phyloP scores from a whole-genome alignment of 768 basidiomycete genomes.

The Fibroporia radiculosa region DNA sequence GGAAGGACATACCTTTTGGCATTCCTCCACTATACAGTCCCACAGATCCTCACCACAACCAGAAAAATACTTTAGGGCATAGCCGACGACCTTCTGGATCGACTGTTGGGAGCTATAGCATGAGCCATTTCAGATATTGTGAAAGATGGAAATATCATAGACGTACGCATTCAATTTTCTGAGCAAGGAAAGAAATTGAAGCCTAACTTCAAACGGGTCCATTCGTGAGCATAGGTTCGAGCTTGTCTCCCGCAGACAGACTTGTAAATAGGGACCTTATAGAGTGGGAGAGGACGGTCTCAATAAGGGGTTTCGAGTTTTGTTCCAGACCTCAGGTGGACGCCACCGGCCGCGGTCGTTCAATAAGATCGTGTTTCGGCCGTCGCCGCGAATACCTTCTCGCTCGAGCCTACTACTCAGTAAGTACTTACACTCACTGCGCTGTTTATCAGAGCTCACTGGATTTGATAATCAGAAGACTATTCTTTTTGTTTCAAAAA shows the following conservation, averaged over 20 bases:
- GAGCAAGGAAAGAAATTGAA: slow-evolving; percentile 62
- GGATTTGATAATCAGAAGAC: too few species aligned
- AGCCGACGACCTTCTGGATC: slow-evolving; percentile 81
- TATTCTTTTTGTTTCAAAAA: too few species aligned
- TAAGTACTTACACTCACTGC: too few species aligned
- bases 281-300: neutral
- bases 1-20: slow-evolving; percentile 57
- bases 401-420: too few species aligned
- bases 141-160: neutral
- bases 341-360: too few species aligned
- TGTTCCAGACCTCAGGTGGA: too few species aligned
- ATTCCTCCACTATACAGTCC: slow-evolving; percentile 91
- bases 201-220: slow-evolving; percentile 68
- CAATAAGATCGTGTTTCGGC: too few species aligned
- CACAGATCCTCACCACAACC: slow-evolving; percentile 87
- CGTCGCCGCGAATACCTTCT: too few species aligned
- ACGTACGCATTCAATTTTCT: slow-evolving; percentile 61
- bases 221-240: slow-evolving; percentile 25
- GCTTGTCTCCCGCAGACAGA: neutral
- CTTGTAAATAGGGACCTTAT: neutral
- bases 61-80: slow-evolving; percentile 77
- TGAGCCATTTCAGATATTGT: slow-evolving; percentile 19
- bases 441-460: too few species aligned
- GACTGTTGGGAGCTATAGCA: slow-evolving; percentile 67
- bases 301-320: too few species aligned